phyloP scores from a whole-genome alignment of 1,139 yeast genomes.

The Candida dubliniensis region DNA sequence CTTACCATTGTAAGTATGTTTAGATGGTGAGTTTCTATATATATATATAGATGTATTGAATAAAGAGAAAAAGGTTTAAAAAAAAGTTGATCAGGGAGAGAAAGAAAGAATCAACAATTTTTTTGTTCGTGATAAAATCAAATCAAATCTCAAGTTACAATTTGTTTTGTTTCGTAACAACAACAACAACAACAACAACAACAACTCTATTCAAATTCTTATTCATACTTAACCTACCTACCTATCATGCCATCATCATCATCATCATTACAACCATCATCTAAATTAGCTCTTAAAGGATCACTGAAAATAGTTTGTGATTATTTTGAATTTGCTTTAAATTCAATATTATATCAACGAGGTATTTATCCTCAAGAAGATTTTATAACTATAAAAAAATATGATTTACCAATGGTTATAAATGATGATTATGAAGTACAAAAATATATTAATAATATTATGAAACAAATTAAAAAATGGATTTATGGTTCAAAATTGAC shows the following conservation, averaged over 20 bases:
- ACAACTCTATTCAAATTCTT: no score
- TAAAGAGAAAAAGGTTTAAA: no score
- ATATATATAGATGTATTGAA: no score
- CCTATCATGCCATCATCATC: background rate
- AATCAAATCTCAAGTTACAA: no score
- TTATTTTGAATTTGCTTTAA: constrained; percentile 79
- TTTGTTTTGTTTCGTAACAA: no score
- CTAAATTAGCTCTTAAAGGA: constrained; percentile 67
- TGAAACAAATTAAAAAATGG: constrained; percentile 83
- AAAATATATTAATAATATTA: constrained; percentile 63
- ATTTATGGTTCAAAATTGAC: constrained; percentile 68
- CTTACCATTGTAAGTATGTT: no score
- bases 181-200: constrained; percentile 2
- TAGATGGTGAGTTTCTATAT: no score
- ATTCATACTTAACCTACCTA: no score
- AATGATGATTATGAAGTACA: constrained; percentile 78
- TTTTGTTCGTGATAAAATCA: background rate
- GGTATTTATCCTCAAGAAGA: constrained; percentile 92
- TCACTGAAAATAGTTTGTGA: constrained; percentile 78
- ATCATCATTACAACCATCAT: constrained; percentile 5
- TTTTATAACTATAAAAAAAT: constrained; percentile 75
- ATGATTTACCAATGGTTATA: constrained; percentile 74
- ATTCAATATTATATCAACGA: constrained; percentile 81
- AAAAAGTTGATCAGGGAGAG: no score
- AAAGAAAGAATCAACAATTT: background rate